These are phyloP conservation scores for Telfairia occidentalis DNA, from an alignment of 331 rosid species.

Conservation along the genomic window DNA sequence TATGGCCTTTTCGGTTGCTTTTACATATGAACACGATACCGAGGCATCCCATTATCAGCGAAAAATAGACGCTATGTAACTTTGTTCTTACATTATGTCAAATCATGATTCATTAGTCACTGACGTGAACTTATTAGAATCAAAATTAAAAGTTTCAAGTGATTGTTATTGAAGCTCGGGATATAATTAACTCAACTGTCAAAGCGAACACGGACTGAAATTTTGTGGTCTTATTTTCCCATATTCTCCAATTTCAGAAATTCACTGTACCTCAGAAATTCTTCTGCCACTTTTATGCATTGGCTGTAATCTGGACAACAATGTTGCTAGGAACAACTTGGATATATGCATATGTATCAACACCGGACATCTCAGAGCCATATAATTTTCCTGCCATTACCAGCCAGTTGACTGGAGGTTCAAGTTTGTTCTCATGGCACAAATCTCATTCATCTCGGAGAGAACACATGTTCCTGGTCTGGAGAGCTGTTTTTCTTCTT, in stretches of 20 bases:
- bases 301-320: constrained; percentile 69
- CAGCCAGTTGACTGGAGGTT: constrained; percentile 57
- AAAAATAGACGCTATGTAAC: too few relatives aligned
- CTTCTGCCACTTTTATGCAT: constrained; percentile 59
- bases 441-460: constrained; percentile 22
- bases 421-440: constrained; percentile 27
- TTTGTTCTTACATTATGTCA: not conserved
- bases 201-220: not conserved
- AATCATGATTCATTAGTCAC: not conserved
- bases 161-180: not conserved
- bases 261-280: constrained; percentile 71
- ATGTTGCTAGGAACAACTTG: constrained; percentile 56
- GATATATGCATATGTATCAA: constrained; percentile 44
- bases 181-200: not conserved
- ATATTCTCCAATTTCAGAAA: constrained; percentile 32
- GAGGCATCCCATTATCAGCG: too few relatives aligned
- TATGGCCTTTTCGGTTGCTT: too few relatives aligned
- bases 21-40: too few relatives aligned
- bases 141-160: not conserved
- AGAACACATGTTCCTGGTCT: constrained; percentile 27
- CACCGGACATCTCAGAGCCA: constrained; percentile 34
- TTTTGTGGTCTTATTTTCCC: not conserved
- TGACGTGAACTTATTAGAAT: not conserved
- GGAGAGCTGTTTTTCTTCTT: constrained; percentile 69
- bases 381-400: constrained; percentile 37